phyloP scores from a whole-genome alignment of 345 rosid species.

The Noccaea bulbosa region DNA sequence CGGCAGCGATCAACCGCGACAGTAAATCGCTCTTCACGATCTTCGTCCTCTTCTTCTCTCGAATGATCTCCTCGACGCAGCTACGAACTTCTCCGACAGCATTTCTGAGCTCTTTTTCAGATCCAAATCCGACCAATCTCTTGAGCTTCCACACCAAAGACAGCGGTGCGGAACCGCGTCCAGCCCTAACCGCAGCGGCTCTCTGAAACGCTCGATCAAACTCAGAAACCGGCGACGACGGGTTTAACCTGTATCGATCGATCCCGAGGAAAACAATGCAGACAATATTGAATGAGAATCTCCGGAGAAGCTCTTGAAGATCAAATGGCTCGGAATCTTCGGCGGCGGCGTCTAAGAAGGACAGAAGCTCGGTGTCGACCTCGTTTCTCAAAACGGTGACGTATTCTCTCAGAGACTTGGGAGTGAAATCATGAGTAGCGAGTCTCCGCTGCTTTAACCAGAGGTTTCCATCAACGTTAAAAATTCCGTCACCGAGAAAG shows the following conservation, averaged over 20 bases:
- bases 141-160: constrained; percentile 67
- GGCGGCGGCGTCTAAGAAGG: constrained; percentile 52
- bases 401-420: constrained; percentile 49
- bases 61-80: constrained; percentile 39
- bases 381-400: constrained; percentile 47
- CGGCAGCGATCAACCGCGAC: constrained; percentile 49
- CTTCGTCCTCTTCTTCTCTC: constrained; percentile 45
- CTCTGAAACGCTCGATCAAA: constrained; percentile 57
- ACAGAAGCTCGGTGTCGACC: constrained; percentile 51
- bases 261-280: constrained; percentile 59
- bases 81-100: constrained; percentile 50
- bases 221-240: constrained; percentile 40
- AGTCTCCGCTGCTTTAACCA: constrained; percentile 69
- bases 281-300: constrained; percentile 55
- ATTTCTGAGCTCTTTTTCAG: constrained; percentile 55
- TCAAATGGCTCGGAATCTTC: constrained; percentile 43
- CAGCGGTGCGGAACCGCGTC: constrained; percentile 59
- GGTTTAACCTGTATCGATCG: constrained; percentile 51
- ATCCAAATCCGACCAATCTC: constrained; percentile 57
- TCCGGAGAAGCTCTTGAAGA: constrained; percentile 61
- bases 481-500: constrained; percentile 75
- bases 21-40: constrained; percentile 45
- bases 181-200: constrained; percentile 61
- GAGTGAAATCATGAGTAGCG: constrained; percentile 56
- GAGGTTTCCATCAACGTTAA: constrained; percentile 65